Base-by-base conservation (phyloP, 2,329 filamentous ascomycete genomes). In the Blumeria graminis region DNA sequence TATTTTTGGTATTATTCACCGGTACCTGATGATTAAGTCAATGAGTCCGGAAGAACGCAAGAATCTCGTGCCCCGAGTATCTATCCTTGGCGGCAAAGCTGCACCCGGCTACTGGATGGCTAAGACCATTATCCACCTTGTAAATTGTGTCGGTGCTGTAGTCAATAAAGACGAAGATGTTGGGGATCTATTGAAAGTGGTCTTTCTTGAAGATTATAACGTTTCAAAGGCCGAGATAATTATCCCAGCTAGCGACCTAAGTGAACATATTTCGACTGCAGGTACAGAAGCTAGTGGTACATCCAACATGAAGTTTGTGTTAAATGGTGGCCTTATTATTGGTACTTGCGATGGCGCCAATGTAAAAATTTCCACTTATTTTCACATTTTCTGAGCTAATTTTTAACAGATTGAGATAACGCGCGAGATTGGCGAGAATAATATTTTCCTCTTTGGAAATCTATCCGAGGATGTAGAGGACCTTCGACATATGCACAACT, bases 61-160 rank as follows among this genome's bases (percentile, higher is more conserved):
- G 76, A 92, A 92, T 71, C 76, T 86, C 59, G 78, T 82, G 48
- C 87, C 89, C 14, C 83, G 90, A 55, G 92, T 96, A 9, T 92
- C 85, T 57, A 93, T 98, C 69, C 96, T 98, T 67, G 92, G 92
- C 66, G 92, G 92, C 64, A 98, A 98, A 72, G 92, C 92, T 32
- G 92, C 92, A 1, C 92, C 92, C 0, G 92, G 92, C 14, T 98
- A 98, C 74, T 98, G 92, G 92, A 98, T 96, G 92, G 92, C 92
- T 39, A 98, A 98, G 78, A 93, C 92, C 43, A 88, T 95, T 62
- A 98, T 98, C 64, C 90, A 96, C 67, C 77, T 98, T 57, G 82
- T 98, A 74, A 96, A 95, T 72, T 83, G 81, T 59, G 92, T 96
- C 32, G 88, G 87, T 3, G 72, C 80, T 14, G 85, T 96, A 2